phyloP scores from a whole-genome alignment of 2,329 filamentous ascomycete species.

The Epichloe aotearoae region DNA sequence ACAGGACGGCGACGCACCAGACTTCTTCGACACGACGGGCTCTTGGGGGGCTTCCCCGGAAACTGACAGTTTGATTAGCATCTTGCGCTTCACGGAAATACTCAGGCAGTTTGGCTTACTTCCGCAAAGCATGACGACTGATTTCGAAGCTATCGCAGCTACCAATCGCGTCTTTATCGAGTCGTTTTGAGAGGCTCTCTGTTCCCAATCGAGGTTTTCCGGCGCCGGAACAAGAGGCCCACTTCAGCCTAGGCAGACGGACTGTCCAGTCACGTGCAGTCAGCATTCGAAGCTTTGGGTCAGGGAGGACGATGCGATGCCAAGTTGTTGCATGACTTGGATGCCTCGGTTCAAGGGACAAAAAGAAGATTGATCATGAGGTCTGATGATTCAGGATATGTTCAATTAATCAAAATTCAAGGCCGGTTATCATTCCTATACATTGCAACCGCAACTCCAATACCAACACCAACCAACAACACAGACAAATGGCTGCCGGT shows the following conservation, averaged over 20 bases:
- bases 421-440: neutral
- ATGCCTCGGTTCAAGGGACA: neutral
- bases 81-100: too few relatives aligned
- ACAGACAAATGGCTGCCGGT: neutral
- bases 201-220: conserved; percentile 13
- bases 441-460: neutral
- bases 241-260: neutral
- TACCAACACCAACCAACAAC: neutral
- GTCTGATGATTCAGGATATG: too few relatives aligned
- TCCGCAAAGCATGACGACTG: conserved; percentile 33
- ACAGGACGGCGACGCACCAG: conserved; percentile 44
- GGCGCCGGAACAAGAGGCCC: neutral
- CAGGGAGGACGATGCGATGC: too few relatives aligned
- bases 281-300: neutral
- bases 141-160: conserved; percentile 11
- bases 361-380: neutral
- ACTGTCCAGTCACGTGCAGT: neutral
- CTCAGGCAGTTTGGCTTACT: conserved; percentile 20
- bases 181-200: conserved; percentile 1
- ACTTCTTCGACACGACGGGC: conserved; percentile 90
- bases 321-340: neutral
- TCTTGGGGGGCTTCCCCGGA: conserved; percentile 92
- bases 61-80: conserved; percentile 39
- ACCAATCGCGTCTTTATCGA: conserved; percentile 9
- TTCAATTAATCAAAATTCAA: too few relatives aligned